Conservation (phyloP, 2,329 filamentous ascomycete species). For the Anisogramma anomala region DNA sequence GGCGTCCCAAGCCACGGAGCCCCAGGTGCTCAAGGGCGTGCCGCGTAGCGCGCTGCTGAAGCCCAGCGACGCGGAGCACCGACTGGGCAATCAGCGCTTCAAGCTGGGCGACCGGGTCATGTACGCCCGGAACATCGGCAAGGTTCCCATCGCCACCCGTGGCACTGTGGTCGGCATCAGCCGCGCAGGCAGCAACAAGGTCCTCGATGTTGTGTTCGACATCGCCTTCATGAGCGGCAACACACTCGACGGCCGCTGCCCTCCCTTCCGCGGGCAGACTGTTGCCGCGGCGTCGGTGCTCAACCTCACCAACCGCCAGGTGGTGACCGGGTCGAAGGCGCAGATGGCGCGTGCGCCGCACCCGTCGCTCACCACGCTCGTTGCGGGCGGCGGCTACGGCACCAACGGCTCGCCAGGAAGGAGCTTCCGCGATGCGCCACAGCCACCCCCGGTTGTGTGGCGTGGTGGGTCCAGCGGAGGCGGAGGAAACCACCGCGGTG, state of each 20-base stretch:
- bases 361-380: conserved; percentile 38
- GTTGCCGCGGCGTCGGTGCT: conserved; percentile 80
- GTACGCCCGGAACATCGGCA: conserved; percentile 84
- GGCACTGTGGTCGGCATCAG: conserved; percentile 95
- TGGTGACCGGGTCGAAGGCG: conserved; percentile 56
- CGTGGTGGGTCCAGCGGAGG: conserved; percentile 45
- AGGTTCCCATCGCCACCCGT: conserved; percentile 82
- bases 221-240: conserved; percentile 95
- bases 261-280: conserved; percentile 86
- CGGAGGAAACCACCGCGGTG: conserved; percentile 30
- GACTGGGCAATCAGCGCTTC: conserved; percentile 76
- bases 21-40: conserved; percentile 51
- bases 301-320: conserved; percentile 73
- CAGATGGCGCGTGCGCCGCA: conserved; percentile 40
- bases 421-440: conserved; percentile 51
- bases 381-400: conserved; percentile 30
- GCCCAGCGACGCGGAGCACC: conserved; percentile 90
- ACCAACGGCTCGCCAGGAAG: conserved; percentile 39
- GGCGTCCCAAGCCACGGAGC: conserved; percentile 1
- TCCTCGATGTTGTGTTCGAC: conserved; percentile 91
- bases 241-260: conserved; percentile 78
- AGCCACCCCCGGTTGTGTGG: conserved; percentile 45
- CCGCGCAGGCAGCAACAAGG: conserved; percentile 66
- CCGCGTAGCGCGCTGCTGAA: conserved; percentile 82
- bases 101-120: conserved; percentile 79